These are phyloP conservation scores for Vaccinium macrocarpon DNA, from an alignment of 148 eudicot genomes.

Conservation along the genomic window DNA sequence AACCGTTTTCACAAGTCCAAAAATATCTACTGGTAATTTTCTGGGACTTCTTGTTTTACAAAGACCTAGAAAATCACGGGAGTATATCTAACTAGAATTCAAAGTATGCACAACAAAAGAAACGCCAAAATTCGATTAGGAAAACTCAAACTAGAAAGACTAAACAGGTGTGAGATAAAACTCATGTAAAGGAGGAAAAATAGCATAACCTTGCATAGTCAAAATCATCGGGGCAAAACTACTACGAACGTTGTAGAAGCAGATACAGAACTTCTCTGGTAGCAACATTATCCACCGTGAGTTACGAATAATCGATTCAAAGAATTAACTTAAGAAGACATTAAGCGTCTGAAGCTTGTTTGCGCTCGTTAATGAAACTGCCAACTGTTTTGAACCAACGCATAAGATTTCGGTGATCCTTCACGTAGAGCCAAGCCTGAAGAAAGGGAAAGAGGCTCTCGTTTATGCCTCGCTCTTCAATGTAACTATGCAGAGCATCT, in stretches of 20 bases:
- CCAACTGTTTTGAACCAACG: conserved; percentile 65
- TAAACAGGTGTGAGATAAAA: neutral
- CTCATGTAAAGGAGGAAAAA: neutral
- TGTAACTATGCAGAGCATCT: conserved; percentile 61
- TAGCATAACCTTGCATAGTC: neutral
- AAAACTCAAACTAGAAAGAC: neutral
- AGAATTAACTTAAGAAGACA: neutral
- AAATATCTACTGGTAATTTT: neutral
- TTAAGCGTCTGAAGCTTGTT: conserved; percentile 12
- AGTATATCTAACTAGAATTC: neutral
- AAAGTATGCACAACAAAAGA: neutral
- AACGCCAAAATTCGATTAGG: neutral
- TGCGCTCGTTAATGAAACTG: conserved; percentile 29
- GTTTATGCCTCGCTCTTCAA: conserved; percentile 68
- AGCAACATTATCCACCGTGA: neutral
- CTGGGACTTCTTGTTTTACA: neutral
- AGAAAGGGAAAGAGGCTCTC: conserved; percentile 72
- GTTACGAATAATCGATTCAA: neutral
- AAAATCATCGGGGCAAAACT: neutral
- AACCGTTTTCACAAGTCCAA: neutral
- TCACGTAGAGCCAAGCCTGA: conserved; percentile 81
- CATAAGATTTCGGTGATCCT: conserved; percentile 62
- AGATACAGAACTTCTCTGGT: neutral
- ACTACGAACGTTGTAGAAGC: neutral
- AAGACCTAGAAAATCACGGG: neutral